phyloP scores from a whole-genome alignment of 805 yeast species.

The Nakazawaea wickerhamii region DNA sequence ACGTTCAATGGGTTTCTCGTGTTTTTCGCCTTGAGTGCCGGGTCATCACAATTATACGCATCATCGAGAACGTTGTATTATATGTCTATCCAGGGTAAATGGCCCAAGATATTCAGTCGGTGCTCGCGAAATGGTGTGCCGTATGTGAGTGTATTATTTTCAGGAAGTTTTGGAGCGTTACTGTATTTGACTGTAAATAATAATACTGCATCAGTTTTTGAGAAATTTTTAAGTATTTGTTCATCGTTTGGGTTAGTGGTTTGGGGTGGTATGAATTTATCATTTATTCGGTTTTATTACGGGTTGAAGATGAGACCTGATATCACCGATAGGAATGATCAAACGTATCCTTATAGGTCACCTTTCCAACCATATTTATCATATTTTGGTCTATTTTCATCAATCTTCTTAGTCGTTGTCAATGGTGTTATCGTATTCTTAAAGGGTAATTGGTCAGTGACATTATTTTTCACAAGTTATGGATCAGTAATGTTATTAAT shows the following conservation, averaged over 20 bases:
- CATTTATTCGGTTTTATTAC: constrained; percentile 48
- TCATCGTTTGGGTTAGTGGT: constrained; percentile 74
- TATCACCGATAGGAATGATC: constrained; percentile 47
- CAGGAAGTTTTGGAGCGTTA: constrained; percentile 56
- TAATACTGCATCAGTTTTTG: constrained; percentile 58
- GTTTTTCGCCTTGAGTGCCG: constrained; percentile 53
- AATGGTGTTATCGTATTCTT: constrained; percentile 50
- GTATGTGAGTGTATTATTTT: constrained; percentile 58
- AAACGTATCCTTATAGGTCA: constrained; percentile 51
- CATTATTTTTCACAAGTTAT: constrained; percentile 48
- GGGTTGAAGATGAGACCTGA: constrained; percentile 53
- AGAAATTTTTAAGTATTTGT: constrained; percentile 59
- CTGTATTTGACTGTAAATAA: constrained; percentile 57
- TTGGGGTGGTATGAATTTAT: constrained; percentile 66
- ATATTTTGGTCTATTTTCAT: constrained; percentile 39
- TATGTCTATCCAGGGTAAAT: constrained; percentile 49
- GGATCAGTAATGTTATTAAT: constrained; percentile 44
- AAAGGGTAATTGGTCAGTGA: constrained; percentile 41
- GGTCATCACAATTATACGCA: constrained; percentile 51
- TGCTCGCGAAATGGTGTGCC: constrained; percentile 73
- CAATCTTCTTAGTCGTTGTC: constrained; percentile 35
- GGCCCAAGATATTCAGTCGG: constrained; percentile 53
- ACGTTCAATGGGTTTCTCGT: constrained; percentile 49
- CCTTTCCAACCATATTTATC: constrained; percentile 54
- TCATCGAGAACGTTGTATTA: constrained; percentile 54